These are phyloP conservation scores for Omphalotus olearius DNA, from an alignment of 1,284 basidiomycete species.

Conservation along the genomic window DNA sequence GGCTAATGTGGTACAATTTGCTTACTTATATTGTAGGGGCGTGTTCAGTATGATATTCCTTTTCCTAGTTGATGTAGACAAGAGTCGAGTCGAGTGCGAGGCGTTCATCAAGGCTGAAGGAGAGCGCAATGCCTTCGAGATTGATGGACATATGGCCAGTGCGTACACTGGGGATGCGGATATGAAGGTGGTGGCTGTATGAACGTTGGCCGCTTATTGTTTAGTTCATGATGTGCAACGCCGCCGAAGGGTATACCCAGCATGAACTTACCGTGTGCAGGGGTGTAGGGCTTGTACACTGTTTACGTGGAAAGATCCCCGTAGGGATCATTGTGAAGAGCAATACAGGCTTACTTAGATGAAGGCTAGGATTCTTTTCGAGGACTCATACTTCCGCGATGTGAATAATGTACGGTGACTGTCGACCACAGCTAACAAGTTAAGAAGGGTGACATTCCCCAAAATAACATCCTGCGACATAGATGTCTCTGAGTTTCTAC, in stretches of 20 bases:
- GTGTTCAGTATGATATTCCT: slow-evolving; percentile 60
- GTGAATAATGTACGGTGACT: too few species aligned
- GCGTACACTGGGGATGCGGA: slow-evolving; percentile 13
- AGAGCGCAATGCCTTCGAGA: slow-evolving; percentile 41
- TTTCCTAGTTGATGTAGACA: slow-evolving; percentile 66
- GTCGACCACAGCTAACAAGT: too few species aligned
- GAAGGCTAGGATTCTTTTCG: background rate
- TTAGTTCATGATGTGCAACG: background rate
- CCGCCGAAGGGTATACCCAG: background rate
- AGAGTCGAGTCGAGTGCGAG: slow-evolving; percentile 64
- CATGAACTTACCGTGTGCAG: background rate
- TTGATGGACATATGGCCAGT: slow-evolving; percentile 4
- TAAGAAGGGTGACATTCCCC: too few species aligned
- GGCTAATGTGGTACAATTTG: background rate
- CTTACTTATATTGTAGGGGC: slow-evolving; percentile 36
- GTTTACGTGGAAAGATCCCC: background rate
- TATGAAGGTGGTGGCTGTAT: slow-evolving; percentile 10
- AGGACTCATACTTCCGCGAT: too few species aligned
- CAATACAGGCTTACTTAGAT: too few species aligned
- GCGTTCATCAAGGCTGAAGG: slow-evolving; percentile 59
- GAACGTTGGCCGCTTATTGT: slow-evolving; percentile 14
- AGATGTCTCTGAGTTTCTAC: too few species aligned
- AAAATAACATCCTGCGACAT: too few species aligned
- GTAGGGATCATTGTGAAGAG: background rate
- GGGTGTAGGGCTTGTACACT: background rate